These are phyloP conservation scores for Rhizoclosmatium globosum DNA, from an alignment of 192 early-diverging fungal species.

Conservation along the genomic window DNA sequence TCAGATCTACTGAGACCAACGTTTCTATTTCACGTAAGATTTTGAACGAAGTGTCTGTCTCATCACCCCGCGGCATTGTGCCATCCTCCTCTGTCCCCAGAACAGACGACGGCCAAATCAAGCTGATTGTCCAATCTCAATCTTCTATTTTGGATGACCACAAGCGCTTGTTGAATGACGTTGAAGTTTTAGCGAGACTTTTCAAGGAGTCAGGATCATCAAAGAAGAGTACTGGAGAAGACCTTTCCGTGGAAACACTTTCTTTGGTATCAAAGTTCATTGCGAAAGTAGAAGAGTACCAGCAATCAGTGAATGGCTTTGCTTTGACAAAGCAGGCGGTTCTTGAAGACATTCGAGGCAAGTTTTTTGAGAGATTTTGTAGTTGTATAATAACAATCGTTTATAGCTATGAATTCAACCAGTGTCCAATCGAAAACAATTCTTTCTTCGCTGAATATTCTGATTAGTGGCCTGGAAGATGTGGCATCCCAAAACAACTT, in stretches of 20 bases:
- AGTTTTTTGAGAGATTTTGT: no score
- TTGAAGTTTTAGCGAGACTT: constrained; percentile 24
- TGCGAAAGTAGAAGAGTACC: constrained; percentile 40
- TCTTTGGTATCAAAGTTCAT: constrained; percentile 32
- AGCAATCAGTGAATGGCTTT: no score
- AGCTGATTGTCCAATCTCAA: constrained; percentile 35
- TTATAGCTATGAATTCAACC: no score
- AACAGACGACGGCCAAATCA: constrained; percentile 30
- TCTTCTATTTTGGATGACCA: constrained; percentile 36
- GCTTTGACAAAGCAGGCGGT: no score
- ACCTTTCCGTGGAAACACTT: background rate
- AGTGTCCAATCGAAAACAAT: no score
- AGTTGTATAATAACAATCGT: no score
- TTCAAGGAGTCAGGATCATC: constrained; percentile 30
- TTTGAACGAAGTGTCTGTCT: constrained; percentile 30
- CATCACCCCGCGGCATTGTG: constrained; percentile 6
- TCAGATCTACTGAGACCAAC: constrained; percentile 36
- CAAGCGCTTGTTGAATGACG: constrained; percentile 33
- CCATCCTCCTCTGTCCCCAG: constrained; percentile 8
- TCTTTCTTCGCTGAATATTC: no score
- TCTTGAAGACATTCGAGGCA: no score
- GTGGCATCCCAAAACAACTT: no score
- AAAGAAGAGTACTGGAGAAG: constrained; percentile 14
- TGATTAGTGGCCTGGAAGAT: no score
- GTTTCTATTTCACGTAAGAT: constrained; percentile 46